Conservation (phyloP, 257 asterid species). For the Solanum rostratum region DNA sequence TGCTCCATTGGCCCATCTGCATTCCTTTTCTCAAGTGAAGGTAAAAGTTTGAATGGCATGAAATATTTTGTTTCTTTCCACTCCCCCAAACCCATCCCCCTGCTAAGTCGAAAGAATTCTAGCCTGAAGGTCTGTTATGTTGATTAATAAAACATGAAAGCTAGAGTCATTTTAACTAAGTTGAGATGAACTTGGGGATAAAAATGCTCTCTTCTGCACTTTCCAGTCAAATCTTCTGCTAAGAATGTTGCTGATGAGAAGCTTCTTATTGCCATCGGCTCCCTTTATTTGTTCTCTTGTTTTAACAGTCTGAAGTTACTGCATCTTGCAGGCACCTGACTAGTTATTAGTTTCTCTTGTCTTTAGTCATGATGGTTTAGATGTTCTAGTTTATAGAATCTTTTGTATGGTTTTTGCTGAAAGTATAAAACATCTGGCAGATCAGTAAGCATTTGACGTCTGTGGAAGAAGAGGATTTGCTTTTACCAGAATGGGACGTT, state of each 20-base stretch:
- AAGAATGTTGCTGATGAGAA: neutral
- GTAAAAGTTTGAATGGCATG: neutral
- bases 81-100: neutral
- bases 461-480: neutral
- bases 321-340: neutral
- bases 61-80: neutral
- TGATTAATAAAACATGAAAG: neutral
- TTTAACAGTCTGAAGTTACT: neutral
- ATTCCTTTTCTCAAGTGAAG: neutral
- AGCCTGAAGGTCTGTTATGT: neutral
- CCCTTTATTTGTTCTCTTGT: neutral
- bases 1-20: neutral
- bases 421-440: neutral
- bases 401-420: neutral
- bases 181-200: neutral
- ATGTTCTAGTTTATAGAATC: neutral
- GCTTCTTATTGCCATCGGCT: neutral
- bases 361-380: neutral
- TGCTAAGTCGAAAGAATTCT: neutral
- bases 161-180: neutral
- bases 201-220: neutral
- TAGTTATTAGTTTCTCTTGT: neutral
- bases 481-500: neutral
- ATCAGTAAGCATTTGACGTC: neutral
- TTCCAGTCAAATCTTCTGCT: neutral